phyloP scores from a whole-genome alignment of 345 rosid genomes.

The Brassica rapa region DNA sequence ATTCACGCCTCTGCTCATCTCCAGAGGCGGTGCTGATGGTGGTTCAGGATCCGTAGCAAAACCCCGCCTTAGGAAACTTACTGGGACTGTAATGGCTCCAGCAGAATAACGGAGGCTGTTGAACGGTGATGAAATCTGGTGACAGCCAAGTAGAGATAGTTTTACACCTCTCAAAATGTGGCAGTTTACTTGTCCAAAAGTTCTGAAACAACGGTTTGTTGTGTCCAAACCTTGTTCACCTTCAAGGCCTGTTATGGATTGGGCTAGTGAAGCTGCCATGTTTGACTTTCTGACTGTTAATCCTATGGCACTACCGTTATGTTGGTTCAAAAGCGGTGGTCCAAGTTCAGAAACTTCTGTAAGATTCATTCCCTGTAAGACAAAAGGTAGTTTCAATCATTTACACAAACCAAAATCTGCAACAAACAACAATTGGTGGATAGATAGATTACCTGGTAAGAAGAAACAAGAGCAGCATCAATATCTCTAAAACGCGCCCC shows the following conservation, averaged over 20 bases:
- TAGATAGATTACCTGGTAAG: slow-evolving; percentile 50
- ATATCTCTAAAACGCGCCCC: slow-evolving; percentile 81
- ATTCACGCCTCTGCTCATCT: slow-evolving; percentile 22
- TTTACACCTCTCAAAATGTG: slow-evolving; percentile 55
- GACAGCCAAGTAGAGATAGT: slow-evolving; percentile 64
- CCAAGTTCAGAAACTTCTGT: slow-evolving; percentile 58
- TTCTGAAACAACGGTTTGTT: slow-evolving; percentile 50
- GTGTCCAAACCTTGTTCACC: slow-evolving; percentile 35
- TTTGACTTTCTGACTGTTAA: slow-evolving; percentile 59
- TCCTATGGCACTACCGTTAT: slow-evolving; percentile 58
- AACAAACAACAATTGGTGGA: not conserved
- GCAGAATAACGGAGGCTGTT: slow-evolving; percentile 28
- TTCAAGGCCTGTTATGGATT: slow-evolving; percentile 53
- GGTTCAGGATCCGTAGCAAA: slow-evolving; percentile 34
- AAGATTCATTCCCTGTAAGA: slow-evolving; percentile 59
- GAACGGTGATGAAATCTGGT: slow-evolving; percentile 44
- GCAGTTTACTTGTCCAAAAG: slow-evolving; percentile 70
- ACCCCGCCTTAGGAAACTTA: slow-evolving; percentile 43
- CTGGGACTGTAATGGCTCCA: slow-evolving; percentile 61
- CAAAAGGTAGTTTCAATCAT: slow-evolving; percentile 1
- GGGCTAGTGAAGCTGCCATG: slow-evolving; percentile 61
- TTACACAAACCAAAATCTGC: not conserved
- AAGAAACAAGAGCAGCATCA: slow-evolving; percentile 42
- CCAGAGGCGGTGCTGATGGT: too few species aligned
- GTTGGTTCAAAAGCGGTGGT: slow-evolving; percentile 69